phyloP scores from a whole-genome alignment of 768 basidiomycete species.

The Leccinellum rugosiceps region DNA sequence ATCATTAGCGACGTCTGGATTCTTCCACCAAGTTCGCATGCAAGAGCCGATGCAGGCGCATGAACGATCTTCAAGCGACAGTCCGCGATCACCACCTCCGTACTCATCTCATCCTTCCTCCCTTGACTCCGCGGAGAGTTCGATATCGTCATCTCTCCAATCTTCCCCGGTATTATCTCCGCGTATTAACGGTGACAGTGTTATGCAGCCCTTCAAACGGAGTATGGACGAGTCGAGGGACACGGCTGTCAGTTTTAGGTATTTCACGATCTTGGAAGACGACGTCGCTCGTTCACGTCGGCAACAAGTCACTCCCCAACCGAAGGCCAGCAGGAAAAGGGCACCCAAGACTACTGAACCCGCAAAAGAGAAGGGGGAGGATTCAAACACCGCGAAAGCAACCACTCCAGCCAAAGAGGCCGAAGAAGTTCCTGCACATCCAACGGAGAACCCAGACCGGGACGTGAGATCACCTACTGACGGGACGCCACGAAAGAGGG shows the following conservation, averaged over 20 bases:
- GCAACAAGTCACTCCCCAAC: slow-evolving; percentile 6
- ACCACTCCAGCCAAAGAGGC: slow-evolving; percentile 7
- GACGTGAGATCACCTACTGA: slow-evolving; percentile 27
- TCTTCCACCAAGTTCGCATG: slow-evolving; percentile 48
- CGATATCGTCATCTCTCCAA: slow-evolving; percentile 16
- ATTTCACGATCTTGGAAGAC: slow-evolving; percentile 42
- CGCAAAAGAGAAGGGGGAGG: slow-evolving; percentile 6
- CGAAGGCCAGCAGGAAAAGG: slow-evolving; percentile 10
- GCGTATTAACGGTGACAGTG: slow-evolving; percentile 22
- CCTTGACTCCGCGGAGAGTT: slow-evolving; percentile 23
- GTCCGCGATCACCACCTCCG: slow-evolving; percentile 32
- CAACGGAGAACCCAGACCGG: slow-evolving; percentile 17
- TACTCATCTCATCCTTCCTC: slow-evolving; percentile 36
- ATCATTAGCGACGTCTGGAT: slow-evolving; percentile 59
- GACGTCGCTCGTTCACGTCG: slow-evolving; percentile 33
- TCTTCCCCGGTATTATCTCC: slow-evolving; percentile 22
- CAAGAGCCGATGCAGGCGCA: slow-evolving; percentile 16
- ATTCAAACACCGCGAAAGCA: slow-evolving; percentile 12
- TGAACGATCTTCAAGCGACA: slow-evolving; percentile 15
- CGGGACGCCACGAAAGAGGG: slow-evolving; percentile 50
- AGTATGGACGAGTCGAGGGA: slow-evolving; percentile 48
- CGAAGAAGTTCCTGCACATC: slow-evolving; percentile 10
- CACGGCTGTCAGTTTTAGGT: slow-evolving; percentile 46
- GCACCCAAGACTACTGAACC: slow-evolving; percentile 3
- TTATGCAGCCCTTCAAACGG: slow-evolving; percentile 39